Percentiles rank a stretch among this genome's conserved stretches.
Evolutionary conservation across 2,329 filamentous ascomycete genomes (phyloP).

Genomic region (Neospermospora avenae): DNA sequence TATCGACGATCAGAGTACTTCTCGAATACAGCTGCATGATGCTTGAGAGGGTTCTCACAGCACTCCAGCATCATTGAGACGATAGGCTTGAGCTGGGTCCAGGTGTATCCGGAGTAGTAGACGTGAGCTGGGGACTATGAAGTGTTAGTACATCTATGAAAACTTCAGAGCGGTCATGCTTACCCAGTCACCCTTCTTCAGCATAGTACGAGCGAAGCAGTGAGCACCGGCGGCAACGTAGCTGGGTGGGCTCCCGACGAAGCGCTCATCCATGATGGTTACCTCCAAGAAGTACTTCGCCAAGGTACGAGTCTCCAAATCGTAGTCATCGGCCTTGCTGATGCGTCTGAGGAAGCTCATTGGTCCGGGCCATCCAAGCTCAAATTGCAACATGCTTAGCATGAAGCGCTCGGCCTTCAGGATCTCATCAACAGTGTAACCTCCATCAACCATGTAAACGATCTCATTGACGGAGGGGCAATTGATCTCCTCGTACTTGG

Average conservation of each 20-base stretch:
- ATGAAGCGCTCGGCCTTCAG: slow-evolving; percentile 97
- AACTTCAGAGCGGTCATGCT: slow-evolving; percentile 37
- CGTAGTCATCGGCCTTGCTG: slow-evolving; percentile 98
- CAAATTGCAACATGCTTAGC: slow-evolving; percentile 93
- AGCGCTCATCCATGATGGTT: slow-evolving; percentile 96
- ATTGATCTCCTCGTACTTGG: slow-evolving; percentile 99
- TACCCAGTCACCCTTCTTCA: slow-evolving; percentile 93
- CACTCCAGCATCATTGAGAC: slow-evolving; percentile 81
- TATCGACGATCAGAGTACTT: slow-evolving; percentile 89
- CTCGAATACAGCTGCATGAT: slow-evolving; percentile 84
- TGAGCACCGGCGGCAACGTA: slow-evolving; percentile 89
- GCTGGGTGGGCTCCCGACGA: slow-evolving; percentile 86
- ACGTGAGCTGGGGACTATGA: slow-evolving; percentile 74
- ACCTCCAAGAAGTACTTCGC: slow-evolving; percentile 98
- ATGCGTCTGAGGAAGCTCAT: slow-evolving; percentile 97
- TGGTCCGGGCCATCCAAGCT: slow-evolving; percentile 95
- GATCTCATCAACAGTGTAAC: slow-evolving; percentile 87
- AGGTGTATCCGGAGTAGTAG: slow-evolving; percentile 92
- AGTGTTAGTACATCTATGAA: slow-evolving; percentile 15
- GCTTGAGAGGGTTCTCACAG: slow-evolving; percentile 74
- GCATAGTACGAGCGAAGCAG: slow-evolving; percentile 82
- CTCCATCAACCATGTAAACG: slow-evolving; percentile 95
- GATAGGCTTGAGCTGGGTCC: slow-evolving; percentile 74
- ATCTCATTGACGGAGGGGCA: slow-evolving; percentile 94
- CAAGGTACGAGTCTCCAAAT: slow-evolving; percentile 88